phyloP scores from a whole-genome alignment of 768 basidiomycete genomes.

The Agrocybe chaxingu region DNA sequence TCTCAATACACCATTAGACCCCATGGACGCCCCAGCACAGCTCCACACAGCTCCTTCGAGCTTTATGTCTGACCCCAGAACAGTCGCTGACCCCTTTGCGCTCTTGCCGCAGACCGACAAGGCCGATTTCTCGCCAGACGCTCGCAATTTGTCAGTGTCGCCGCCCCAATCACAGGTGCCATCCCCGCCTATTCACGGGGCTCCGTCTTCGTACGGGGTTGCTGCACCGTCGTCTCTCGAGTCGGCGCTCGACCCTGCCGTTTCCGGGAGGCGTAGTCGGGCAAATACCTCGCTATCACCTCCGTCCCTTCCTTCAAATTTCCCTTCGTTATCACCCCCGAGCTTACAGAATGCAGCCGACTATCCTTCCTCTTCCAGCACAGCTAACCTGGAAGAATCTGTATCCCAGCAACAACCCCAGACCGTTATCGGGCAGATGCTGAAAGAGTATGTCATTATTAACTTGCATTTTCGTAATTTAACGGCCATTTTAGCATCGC shows the following conservation, averaged over 20 bases:
- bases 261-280: constrained; percentile 31
- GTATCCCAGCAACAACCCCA: constrained; percentile 21
- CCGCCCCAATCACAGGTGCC: constrained; percentile 33
- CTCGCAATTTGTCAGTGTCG: constrained; percentile 29
- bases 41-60: constrained; percentile 27
- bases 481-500: constrained; percentile 45
- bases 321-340: constrained; percentile 17
- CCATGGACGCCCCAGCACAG: constrained; percentile 29
- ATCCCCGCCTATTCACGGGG: constrained; percentile 34
- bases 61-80: constrained; percentile 40
- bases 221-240: constrained; percentile 42
- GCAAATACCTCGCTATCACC: constrained; percentile 36
- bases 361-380: constrained; percentile 15
- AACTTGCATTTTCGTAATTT: constrained; percentile 11
- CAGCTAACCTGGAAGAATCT: constrained; percentile 18
- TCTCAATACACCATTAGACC: constrained; percentile 24
- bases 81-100: constrained; percentile 28
- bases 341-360: constrained; percentile 11
- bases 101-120: constrained; percentile 30
- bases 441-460: constrained; percentile 43
- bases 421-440: constrained; percentile 41
- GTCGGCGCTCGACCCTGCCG: constrained; percentile 39
- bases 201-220: constrained; percentile 34
- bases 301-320: constrained; percentile 19
- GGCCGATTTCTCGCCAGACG: constrained; percentile 34